Base-by-base conservation (phyloP, 177 flowering plant species). In the Tripterygium wilfordii region DNA sequence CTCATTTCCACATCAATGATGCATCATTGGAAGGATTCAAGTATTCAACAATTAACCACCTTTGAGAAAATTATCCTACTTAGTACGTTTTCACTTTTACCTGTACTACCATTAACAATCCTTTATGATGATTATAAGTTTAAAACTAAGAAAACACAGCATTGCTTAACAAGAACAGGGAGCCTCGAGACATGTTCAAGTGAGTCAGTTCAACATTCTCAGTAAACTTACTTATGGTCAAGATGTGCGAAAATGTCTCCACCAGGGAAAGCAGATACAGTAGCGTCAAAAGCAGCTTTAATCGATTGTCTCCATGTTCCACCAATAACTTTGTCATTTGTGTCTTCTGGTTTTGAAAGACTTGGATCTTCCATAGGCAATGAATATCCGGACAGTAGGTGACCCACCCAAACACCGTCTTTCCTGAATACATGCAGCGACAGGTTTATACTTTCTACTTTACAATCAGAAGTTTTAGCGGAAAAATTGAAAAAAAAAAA, bases 201-300 rank as follows among this genome's bases (percentile, higher is more conserved):
- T 12, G 33, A 30, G 12, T 30, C 42, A 6, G 5, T 38, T 38
- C 22, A 16, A 38, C 26, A 17, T 24, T 16, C 18, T 10, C 17
- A 4, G 20, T 16, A 10, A 26, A 63, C 85, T 78, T 59, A 91
- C 98, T 88, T 91, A 25, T 88, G 88, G 70, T 91, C 98, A 42
- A 91, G 83, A 63, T 91, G 98, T 30, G 96, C 98, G 15, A 88
- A 3, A 58, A 91, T 56, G 56, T 85, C 85, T 5, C 96, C 98
- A 8, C 84, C 87, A 1, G 96, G 98, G 49, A 91, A 91, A 57
- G 94, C 86, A 32, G 66, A 54, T 68, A 39, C 59, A 14, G 96
- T 91, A 41, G 85, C 80, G 38, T 88, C 85, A 62, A 26, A 76
- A 47, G 88, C 77, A 41, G 58, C 88, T 70, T 64, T 72, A 27